These are phyloP conservation scores for Lecanosticta acicola DNA, from an alignment of 2,329 filamentous ascomycete species.

Conservation along the genomic window DNA sequence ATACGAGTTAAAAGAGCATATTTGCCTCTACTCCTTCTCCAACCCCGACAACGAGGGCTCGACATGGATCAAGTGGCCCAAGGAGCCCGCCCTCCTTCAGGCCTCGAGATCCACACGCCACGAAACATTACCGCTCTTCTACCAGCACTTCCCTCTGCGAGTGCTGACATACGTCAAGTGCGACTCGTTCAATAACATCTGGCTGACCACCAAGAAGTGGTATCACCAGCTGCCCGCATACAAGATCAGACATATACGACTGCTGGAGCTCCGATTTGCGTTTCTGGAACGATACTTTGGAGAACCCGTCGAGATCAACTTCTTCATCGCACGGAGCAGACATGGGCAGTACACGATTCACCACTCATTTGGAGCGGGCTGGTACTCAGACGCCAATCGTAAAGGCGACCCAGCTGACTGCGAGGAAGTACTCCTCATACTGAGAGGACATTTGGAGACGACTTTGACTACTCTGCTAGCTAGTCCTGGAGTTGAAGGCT, in stretches of 20 bases:
- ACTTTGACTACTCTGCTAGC: not conserved
- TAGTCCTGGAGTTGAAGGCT: not conserved
- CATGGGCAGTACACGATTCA: not conserved
- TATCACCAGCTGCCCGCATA: conserved; percentile 2
- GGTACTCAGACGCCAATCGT: conserved; percentile 3
- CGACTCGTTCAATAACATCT: conserved; percentile 1
- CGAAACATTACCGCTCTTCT: conserved; percentile 1
- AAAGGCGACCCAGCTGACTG: conserved; percentile 9
- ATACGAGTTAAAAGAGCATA: not conserved
- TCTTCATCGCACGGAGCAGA: conserved; percentile 2
- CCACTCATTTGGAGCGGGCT: conserved; percentile 1
- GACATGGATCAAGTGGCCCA: not conserved
- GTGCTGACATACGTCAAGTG: conserved; percentile 2
- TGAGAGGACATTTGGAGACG: not conserved
- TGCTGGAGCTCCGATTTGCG: not conserved
- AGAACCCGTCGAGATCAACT: conserved; percentile 6
- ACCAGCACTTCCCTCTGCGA: not conserved
- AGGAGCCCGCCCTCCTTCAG: not conserved
- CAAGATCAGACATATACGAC: not conserved
- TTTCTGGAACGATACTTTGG: conserved; percentile 10
- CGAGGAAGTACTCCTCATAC: conserved; percentile 1
- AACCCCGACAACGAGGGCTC: not conserved
- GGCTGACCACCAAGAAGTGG: conserved; percentile 4
- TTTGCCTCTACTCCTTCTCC: not conserved
- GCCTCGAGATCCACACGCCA: not conserved